These are phyloP conservation scores for Wallacemonas rigidus DNA, from an alignment of 208 protist species.

Conservation along the genomic window DNA sequence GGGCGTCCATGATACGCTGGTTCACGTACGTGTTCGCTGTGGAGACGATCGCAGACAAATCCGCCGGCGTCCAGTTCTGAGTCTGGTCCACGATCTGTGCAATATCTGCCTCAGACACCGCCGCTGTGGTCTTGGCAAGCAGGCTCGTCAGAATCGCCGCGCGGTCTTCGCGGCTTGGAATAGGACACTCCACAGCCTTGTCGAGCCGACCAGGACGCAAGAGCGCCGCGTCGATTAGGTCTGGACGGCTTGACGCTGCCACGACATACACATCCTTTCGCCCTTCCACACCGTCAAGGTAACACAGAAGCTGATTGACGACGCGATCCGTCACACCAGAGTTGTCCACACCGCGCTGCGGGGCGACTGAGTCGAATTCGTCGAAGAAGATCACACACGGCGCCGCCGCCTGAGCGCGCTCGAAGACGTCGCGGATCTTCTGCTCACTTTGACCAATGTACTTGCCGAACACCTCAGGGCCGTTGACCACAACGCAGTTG, in stretches of 20 bases:
- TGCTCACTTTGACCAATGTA: conserved; percentile 95
- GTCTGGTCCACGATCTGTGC: conserved; percentile 51
- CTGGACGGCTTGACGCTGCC: conserved; percentile 98
- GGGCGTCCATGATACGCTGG: conserved; percentile 69
- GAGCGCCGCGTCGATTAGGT: conserved; percentile 96
- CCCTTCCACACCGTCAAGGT: conserved; percentile 98
- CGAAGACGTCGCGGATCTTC: conserved; percentile 93
- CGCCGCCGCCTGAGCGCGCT: conserved; percentile 81
- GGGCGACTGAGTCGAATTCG: conserved; percentile 94
- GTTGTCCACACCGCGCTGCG: conserved; percentile 87
- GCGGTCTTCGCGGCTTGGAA: conserved; percentile 81
- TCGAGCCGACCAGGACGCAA: conserved; percentile 92
- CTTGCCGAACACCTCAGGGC: conserved; percentile 94
- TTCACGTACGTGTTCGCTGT: conserved; percentile 71
- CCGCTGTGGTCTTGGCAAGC: conserved; percentile 98
- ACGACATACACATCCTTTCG: conserved; percentile 96
- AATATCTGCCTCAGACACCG: conserved; percentile 51
- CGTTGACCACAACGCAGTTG: conserved; percentile 93
- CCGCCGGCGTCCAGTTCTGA: conserved; percentile 82
- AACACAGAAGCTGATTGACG: conserved; percentile 97
- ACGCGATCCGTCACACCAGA: conserved; percentile 95
- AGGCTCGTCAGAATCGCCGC: conserved; percentile 97
- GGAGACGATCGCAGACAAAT: conserved; percentile 76
- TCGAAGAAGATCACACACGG: conserved; percentile 96
- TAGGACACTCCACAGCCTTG: conserved; percentile 81